Base-by-base conservation (phyloP, 1,284 basidiomycete genomes). In the Vanrija pseudolonga region DNA sequence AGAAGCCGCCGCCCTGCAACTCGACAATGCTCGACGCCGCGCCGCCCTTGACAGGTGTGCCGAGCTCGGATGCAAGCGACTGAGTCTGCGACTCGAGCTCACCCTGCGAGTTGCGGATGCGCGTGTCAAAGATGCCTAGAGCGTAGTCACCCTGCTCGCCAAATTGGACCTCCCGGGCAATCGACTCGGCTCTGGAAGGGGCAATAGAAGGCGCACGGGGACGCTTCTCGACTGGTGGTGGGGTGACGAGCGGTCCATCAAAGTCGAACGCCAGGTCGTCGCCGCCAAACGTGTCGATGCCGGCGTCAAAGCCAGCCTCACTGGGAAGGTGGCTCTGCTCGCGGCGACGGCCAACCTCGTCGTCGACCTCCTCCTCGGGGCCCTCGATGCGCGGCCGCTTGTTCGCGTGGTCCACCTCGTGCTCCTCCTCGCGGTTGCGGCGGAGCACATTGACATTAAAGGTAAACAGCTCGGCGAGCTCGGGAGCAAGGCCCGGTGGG, bases 381-480 rank as follows among this genome's bases (percentile, higher is more conserved):
- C 28, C 37, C 15, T n/a, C 65, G 17, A 67, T 15, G 24, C 67
- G 53, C 20, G 60, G 51, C 37, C 67, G 63, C 54, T 77, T 77
- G 50, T 49, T 20, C 64, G 53, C 8, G 11, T 19, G 12, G 24
- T 19, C 51, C 17, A 41, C 22, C 36, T 55, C 57, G 11, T 38
- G 48, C 39, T 60, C 54, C 20, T 42, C 83, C 46, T 71, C 80
- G 28, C 79, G 71, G 51, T 76, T 75, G 48, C 73, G 45, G 60
- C 77, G 51, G 69, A 80, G 73, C 20, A 77, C 78, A 47, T 75
- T 79, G 11, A 85, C 62, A n/a, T 90, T 89, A 50, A 90, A 87
- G 76, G 88, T 81, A 78, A 96, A 96, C 53, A 96, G 77, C 53
- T 87, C 83, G 0, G 82, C 81, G 9, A 97, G 80, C 72, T 94